phyloP scores from a whole-genome alignment of 805 yeast species.

The Yarrowia divulgata region DNA sequence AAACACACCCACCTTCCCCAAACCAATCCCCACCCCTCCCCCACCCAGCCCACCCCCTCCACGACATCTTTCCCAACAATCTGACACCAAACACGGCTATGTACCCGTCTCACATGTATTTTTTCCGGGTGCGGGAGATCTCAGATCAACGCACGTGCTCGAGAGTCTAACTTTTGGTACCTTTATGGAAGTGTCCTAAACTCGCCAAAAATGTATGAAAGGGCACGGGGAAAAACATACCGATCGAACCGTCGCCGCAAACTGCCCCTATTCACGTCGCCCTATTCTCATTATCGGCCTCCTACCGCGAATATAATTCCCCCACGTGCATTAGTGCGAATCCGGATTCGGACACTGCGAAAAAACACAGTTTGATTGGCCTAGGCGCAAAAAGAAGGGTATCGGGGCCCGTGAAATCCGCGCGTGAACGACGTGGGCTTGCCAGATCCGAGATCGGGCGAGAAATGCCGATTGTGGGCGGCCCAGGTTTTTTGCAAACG shows the following conservation, averaged over 20 bases:
- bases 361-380: slow-evolving; percentile 3
- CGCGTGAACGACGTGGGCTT: neutral
- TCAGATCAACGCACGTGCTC: no score
- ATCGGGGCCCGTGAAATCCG: neutral
- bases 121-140: neutral
- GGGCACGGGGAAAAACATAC: neutral
- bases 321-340: slow-evolving; percentile 2
- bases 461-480: neutral
- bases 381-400: neutral
- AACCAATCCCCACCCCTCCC: no score
- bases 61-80: neutral
- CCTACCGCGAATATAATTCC: neutral
- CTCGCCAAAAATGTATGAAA: slow-evolving; percentile 10
- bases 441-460: neutral
- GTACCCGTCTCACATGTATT: slow-evolving; percentile 12
- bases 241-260: neutral
- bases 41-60: neutral
- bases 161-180: neutral
- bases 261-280: neutral
- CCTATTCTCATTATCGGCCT: neutral
- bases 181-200: no score
- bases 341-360: neutral
- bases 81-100: neutral
- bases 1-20: no score
- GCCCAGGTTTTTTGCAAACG: no score